A percentile compares a stretch with the other conserved stretches of the same genome.
phyloP scores from a whole-genome alignment of 2,329 filamentous ascomycete genomes.

The Proliferodiscus dingleyae region DNA sequence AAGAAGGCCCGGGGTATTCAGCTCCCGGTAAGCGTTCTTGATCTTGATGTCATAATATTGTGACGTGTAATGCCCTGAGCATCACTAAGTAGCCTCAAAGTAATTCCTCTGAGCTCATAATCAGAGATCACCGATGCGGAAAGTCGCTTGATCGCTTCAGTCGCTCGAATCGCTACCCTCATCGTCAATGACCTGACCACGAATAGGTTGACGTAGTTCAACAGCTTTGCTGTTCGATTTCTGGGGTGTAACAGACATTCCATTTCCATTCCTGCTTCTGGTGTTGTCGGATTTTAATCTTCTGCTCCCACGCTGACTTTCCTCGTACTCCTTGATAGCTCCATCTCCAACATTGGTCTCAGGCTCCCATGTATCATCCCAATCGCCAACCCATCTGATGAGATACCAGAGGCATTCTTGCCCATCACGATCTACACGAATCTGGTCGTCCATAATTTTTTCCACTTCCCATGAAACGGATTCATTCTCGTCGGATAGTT shows the following conservation, averaged over 20 bases:
- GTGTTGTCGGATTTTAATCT: neutral
- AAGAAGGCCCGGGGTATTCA: too few species aligned
- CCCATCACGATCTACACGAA: conserved; percentile 8
- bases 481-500: conserved; percentile 1
- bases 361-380: conserved; percentile 25
- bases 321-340: conserved; percentile 12
- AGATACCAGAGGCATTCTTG: conserved; percentile 17
- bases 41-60: too few species aligned
- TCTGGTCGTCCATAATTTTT: conserved; percentile 19
- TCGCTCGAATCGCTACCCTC: neutral
- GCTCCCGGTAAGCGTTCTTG: too few species aligned
- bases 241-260: neutral
- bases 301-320: conserved; percentile 3
- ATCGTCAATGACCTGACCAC: neutral
- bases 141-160: neutral
- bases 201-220: neutral
- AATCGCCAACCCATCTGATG: conserved; percentile 27
- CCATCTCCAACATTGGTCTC: conserved; percentile 16
- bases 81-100: neutral
- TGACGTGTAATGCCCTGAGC: too few species aligned
- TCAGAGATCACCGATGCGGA: neutral
- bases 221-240: neutral
- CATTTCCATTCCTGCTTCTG: neutral
- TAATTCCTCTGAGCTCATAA: neutral
- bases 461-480: conserved; percentile 20